Base-by-base conservation (phyloP, 2,329 filamentous ascomycete species). In the Teratosphaeria pseudoeucalypti region DNA sequence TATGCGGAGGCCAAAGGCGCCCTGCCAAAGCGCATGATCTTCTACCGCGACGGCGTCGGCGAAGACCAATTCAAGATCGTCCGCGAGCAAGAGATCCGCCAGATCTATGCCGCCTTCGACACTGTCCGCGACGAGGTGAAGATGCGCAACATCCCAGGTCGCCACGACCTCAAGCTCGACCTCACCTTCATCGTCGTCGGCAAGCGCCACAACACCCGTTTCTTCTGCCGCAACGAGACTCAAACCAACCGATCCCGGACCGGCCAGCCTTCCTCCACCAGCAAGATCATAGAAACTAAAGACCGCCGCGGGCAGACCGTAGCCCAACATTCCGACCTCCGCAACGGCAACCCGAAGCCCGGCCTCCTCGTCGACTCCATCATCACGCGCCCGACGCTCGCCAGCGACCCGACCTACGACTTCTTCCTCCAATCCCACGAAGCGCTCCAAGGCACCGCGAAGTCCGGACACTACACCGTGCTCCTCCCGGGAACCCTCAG, bases 181-280 rank as follows among this genome's bases (percentile, higher is more conserved):
- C n/a, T 73, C 23, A 72, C 67, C 0, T 64, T 71, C n/a, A 54
- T 77, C 2, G 55, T 62, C 3, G 57, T 53, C 32, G 67, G 64
- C 2, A 76, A 77, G 57, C 67, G 74, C 0, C 76, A 78, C 59
- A 65, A 74, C 56, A 69, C 70, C 0, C 69, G 75, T 1, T 75
- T 78, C 64, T 77, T 71, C 60, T 39, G 29, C 49, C 43, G 43
- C 43, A 9, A 10, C n/a, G 43, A 49, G 5, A 11, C n/a, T 6
- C 43, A 49, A 3, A 49, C 43, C 43, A 49, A 9, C 43, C 2
- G 5, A 23, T 49, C 43, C n/a, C 0, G 16, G n/a, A 49, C 43
- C 43, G 43, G 43, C 16, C 43, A 19, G 43, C 43, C 43, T 23
- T 49, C 43, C n/a, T 49, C n/a, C 43, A 49, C 43, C 10, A 49